Conservation (phyloP, 441 rosid species). For the Populus hybrid region DNA sequence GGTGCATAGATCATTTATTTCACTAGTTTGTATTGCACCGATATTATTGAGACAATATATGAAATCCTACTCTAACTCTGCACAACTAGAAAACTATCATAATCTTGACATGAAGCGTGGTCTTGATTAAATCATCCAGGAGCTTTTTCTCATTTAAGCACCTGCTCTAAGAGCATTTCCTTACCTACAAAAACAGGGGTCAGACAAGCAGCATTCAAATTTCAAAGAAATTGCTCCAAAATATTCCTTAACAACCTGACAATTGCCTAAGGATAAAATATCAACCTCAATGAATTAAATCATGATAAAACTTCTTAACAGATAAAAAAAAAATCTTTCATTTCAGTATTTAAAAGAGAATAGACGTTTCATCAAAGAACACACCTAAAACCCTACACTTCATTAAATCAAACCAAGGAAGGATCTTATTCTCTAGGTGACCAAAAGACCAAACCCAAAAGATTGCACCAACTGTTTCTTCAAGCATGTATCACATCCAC, state of each 20-base stretch:
- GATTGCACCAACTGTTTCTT: neutral
- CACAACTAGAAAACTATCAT: neutral
- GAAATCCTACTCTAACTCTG: neutral
- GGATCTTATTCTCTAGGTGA: neutral
- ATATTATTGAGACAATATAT: neutral
- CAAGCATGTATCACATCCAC: neutral
- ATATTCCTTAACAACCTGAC: neutral
- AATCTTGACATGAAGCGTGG: neutral
- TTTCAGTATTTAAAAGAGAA: neutral
- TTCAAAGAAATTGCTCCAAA: neutral
- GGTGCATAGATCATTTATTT: neutral
- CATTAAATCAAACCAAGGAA: neutral
- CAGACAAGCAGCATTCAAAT: neutral
- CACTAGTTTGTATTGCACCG: neutral
- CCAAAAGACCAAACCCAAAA: conserved; percentile 3
- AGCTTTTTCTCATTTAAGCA: neutral
- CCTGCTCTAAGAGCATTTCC: neutral
- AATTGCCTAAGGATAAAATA: neutral
- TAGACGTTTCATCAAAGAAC: neutral
- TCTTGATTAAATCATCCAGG: neutral
- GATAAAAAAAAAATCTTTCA: neutral
- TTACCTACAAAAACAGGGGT: neutral
- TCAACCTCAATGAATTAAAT: neutral
- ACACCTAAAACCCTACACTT: neutral
- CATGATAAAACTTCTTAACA: neutral